phyloP scores from a whole-genome alignment of 2,329 filamentous ascomycete genomes.

The Phaeomoniella chlamydospora region DNA sequence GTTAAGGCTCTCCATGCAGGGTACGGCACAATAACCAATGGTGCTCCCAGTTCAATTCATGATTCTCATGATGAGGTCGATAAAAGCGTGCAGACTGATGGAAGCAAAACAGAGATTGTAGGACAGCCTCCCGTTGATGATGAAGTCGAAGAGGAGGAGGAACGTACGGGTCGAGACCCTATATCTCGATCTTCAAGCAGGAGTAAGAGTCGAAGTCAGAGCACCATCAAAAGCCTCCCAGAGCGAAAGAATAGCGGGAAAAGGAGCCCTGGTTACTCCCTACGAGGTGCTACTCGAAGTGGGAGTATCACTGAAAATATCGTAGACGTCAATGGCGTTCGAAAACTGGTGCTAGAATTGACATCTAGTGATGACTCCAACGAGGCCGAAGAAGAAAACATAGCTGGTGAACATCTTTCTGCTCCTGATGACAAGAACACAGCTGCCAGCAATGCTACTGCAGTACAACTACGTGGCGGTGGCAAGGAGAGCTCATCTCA shows the following conservation, averaged over 20 bases:
- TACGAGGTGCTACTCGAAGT: constrained; percentile 44
- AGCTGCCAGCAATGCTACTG: constrained; percentile 2
- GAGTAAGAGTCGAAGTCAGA: constrained; percentile 7
- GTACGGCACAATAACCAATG: constrained; percentile 33
- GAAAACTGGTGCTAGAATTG: constrained; percentile 62
- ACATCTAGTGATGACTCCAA: constrained; percentile 41
- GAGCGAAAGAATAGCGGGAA: constrained; percentile 12
- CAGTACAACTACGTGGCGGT: constrained; percentile 1
- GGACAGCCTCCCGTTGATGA: not conserved
- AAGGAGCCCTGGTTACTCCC: constrained; percentile 19
- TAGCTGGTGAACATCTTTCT: constrained; percentile 2
- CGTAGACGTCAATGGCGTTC: constrained; percentile 58
- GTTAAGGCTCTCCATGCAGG: constrained; percentile 44
- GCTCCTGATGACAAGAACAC: constrained; percentile 13
- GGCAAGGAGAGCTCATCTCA: constrained; percentile 4
- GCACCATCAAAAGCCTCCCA: constrained; percentile 11
- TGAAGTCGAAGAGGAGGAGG: constrained; percentile 1
- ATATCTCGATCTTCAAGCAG: constrained; percentile 2
- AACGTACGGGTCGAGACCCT: not conserved
- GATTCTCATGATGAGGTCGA: not conserved
- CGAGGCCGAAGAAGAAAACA: constrained; percentile 14
- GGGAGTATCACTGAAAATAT: constrained; percentile 69
- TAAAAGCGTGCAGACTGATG: not conserved
- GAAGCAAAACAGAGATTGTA: not conserved
- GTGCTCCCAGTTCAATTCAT: not conserved